Conservation (phyloP, 2,329 filamentous ascomycete species). For the Alternaria incomplexa region DNA sequence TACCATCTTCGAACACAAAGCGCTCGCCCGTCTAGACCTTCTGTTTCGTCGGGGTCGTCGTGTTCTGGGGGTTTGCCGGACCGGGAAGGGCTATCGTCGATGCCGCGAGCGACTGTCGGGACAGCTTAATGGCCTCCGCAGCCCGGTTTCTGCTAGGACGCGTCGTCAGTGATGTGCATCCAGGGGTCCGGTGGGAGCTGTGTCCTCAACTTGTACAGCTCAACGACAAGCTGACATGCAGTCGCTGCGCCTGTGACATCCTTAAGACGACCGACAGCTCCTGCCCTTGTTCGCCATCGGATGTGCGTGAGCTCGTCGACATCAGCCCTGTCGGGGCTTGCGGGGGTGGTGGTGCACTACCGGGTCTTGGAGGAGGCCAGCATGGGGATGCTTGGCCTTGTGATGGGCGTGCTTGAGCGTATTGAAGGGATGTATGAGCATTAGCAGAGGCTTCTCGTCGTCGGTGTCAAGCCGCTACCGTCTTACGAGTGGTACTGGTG, state of each 20-base stretch:
- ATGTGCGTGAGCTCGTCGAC: background rate
- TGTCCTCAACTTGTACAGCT: background rate
- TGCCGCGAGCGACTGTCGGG: background rate
- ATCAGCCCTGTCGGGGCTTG: background rate
- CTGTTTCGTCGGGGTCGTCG: background rate
- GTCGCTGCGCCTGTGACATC: background rate
- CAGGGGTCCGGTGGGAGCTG: background rate
- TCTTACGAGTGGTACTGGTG: background rate
- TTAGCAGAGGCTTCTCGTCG: background rate
- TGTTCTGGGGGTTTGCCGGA: background rate
- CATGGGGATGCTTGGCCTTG: background rate
- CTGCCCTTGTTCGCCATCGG: background rate
- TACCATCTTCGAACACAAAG: background rate
- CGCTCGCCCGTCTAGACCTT: background rate
- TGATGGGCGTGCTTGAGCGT: background rate
- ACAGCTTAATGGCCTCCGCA: background rate
- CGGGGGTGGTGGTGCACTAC: background rate
- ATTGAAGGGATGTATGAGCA: background rate
- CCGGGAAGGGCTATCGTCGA: background rate
- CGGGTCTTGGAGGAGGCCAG: background rate
- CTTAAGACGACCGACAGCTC: background rate
- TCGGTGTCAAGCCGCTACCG: background rate
- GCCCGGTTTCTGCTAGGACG: background rate
- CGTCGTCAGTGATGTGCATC: background rate
- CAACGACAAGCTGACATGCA: background rate